Base-by-base conservation (phyloP, 2,329 filamentous ascomycete species). In the Bipolaris bicolor region DNA sequence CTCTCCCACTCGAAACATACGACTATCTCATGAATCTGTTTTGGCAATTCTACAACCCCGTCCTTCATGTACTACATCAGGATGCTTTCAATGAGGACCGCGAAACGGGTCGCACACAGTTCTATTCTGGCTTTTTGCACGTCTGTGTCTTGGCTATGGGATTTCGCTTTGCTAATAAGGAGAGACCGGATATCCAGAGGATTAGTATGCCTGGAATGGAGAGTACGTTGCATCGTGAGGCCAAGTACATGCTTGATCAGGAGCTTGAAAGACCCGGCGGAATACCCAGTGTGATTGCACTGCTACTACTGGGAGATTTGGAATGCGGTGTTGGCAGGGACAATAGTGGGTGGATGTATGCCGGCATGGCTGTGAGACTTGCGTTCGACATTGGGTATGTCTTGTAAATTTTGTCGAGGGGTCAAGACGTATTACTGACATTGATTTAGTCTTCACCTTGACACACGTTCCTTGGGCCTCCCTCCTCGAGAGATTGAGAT, bases 291-390 rank as follows among this genome's bases (percentile, higher is more conserved):
- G 81, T 85, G 1, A 82, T 83, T 52, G 83, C 81, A 0, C 72
- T 85, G 13, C 67, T 85, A 15, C 66, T 85, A 3, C 73, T 85
- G 3, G 80, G 82, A 4, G 83, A 85, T 57, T 69, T 84, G 5
- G 83, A 85, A 62, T 84, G 81, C 55, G 81, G 81, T 49, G 79
- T 84, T 16, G 83, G 83, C 3, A 73, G 83, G 49, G 83, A 85
- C 52, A 82, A 83, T 51, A 76, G 81, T 1, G 83, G 82, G 2
- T 84, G 83, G 83, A 81, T 85, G 74, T 84, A 84, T 67, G 78
- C 56, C 5, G 82, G 81, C 74, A 68, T 76, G 75, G 72, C 64
- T 50, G 61, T 72, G 5, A 60, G 73, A 31, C 57, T 67, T n/a
- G 59, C 65, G 7, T 67, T 67, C 10, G 63, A 67, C 41, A 67